Evolutionary conservation across 345 rosid genomes (phyloP), one percentile per base, ranked within the genome.

Genomic region (Melaleuca alternifolia): DNA sequence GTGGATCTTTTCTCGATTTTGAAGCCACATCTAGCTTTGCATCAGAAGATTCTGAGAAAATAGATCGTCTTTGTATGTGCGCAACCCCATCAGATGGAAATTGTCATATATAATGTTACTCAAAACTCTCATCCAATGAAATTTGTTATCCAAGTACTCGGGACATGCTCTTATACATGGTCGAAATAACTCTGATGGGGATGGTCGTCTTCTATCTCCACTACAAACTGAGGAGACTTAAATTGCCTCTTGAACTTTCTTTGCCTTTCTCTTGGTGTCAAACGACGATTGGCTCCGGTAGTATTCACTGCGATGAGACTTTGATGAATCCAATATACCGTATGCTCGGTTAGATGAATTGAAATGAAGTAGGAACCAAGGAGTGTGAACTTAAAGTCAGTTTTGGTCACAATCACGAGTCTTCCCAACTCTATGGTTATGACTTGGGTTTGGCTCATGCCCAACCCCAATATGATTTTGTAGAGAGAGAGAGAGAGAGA

Each of bases 181-280:
- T 71, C 48, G 79, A 71, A 71, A 33, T 71, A 48, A 48, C 13
- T 71, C 12, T 5, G 48, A 37, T 71, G 79, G 79, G 10, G 14
- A 37, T 71, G 81, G 48, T 37, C 26, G 9, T 71, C 79, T 71
- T 71, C 81, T 37, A 18, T 71, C 48, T 71, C 48, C 26, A 24
- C 48, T 20, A 1, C 81, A 71, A 71, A 37, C 13, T 37, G 79
- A 37, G 79, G 77, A 71, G 81, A 37, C 14, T 18, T 71, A 7
- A 7, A 10, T 71, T 71, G 2, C 81, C 81, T 10, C 48, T 37
- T 37, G 26, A 37, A 71, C 79, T 71, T 20, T 65, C 48, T 33
- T 11, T 33, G 77, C 79, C 1, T 33, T 10, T 0, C 12, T 37
- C 24, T 71, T 1, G 0, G 1, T 18, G 4, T 18, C 7, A 13